Evolutionary conservation across 805 yeast genomes (phyloP), one percentile per base, ranked within the genome.

Genomic region (Metschnikowia dekortorum): DNA sequence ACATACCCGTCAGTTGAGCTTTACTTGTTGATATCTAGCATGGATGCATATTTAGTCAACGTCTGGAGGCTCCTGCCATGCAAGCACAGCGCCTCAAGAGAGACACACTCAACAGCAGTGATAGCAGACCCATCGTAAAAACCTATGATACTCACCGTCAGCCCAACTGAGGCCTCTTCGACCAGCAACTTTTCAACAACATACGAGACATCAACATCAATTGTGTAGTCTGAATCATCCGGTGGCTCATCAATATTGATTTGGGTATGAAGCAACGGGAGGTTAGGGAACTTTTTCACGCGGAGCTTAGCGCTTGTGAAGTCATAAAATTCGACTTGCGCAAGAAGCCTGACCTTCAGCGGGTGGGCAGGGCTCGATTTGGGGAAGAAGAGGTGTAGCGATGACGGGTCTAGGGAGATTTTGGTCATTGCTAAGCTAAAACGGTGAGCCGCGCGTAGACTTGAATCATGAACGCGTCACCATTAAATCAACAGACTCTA

Each of bases 61-160:
- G 59, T 50, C 11, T 51, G 46, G 9, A 53, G 48, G 14, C 54
- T 7, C 16, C 51, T 48, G 35, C 50, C 53, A 30, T 52, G 47
- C 18, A 61, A 29, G 8, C 50, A 44, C 46, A 57, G 56, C 9
- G 49, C 53, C 39, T 54, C 57, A 6, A 66, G 42, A 16, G 55
- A 49, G 33, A 41, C 38, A 47, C 71, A 64, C 46, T 60, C 64
- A 28, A 66, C 47, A 8, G 62, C 68, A 14, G 48, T 55, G 11
- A 68, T 38, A 2, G 29, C 40, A 0, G 35, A 22, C 2, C 76
- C 75, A 51, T 71, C 60, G 54, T 61, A 71, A 45, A 55, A 61
- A 1, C 69, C 75, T 39, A 61, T 60, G 9, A 70, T 45, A 35
- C 61, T 64, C 2, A 71, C 66, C 6, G 66, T 49, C 28, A 61